Percentiles rank a stretch among this genome's conserved stretches.
phyloP scores from a whole-genome alignment of 164 flowering plant species.

The Stephania cephalantha region DNA sequence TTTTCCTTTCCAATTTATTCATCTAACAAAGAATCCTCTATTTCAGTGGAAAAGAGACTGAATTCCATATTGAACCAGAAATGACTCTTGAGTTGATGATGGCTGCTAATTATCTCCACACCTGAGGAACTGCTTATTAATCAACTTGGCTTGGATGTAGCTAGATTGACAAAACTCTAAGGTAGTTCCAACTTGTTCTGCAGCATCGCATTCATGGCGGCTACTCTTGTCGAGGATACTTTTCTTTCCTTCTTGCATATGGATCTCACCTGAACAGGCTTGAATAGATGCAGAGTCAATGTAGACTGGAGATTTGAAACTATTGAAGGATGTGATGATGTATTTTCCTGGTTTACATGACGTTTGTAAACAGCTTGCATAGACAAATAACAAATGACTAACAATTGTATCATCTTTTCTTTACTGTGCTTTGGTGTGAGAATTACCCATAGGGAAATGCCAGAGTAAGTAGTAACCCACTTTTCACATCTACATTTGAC shows the following conservation, averaged over 20 bases:
- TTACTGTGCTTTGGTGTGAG: background rate
- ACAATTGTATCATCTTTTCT: background rate
- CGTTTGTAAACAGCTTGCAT: background rate
- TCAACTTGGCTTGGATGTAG: constrained; percentile 7
- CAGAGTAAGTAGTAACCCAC: no score
- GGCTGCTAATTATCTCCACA: constrained; percentile 91
- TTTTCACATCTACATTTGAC: no score
- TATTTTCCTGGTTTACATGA: background rate
- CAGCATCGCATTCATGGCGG: background rate
- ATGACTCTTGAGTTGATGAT: constrained; percentile 80
- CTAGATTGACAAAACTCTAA: constrained; percentile 5
- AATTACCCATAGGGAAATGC: background rate
- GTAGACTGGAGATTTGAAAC: background rate
- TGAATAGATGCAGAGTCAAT: background rate
- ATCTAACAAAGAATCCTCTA: background rate
- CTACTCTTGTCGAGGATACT: background rate
- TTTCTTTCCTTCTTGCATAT: background rate
- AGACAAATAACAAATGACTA: background rate
- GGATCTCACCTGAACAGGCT: background rate
- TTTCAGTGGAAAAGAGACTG: constrained; percentile 81
- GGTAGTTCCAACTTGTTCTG: background rate
- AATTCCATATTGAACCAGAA: constrained; percentile 84
- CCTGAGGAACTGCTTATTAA: constrained; percentile 28
- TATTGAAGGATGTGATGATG: background rate
- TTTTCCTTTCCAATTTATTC: background rate